Evolutionary conservation across 805 yeast genomes (phyloP).

Genomic region (Zygosaccharomyces rouxii): DNA sequence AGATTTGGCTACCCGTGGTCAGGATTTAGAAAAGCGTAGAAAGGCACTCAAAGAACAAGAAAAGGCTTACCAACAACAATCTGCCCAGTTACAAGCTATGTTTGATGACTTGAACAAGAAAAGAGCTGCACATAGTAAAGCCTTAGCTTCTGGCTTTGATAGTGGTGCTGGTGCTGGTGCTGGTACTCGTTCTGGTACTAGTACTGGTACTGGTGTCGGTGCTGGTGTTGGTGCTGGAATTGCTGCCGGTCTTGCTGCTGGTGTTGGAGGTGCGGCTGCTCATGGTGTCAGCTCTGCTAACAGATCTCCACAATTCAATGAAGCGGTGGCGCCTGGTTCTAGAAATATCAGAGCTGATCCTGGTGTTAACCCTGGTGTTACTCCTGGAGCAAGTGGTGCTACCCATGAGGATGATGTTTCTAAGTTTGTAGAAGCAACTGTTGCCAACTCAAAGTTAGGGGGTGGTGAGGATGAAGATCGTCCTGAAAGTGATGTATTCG

Average conservation of each 20-base stretch:
- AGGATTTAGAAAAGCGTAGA: slow-evolving; percentile 34
- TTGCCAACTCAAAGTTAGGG: slow-evolving; percentile 29
- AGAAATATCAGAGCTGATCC: slow-evolving; percentile 36
- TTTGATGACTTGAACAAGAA: slow-evolving; percentile 36
- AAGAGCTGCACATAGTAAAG: slow-evolving; percentile 37
- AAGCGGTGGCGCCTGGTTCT: slow-evolving; percentile 9
- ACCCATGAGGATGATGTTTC: slow-evolving; percentile 16
- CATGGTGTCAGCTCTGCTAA: slow-evolving; percentile 38
- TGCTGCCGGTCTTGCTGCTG: background rate
- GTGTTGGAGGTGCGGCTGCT: slow-evolving; percentile 36
- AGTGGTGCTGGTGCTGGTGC: slow-evolving; percentile 33
- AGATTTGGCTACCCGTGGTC: slow-evolving; percentile 33
- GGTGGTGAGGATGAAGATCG: slow-evolving; percentile 27
- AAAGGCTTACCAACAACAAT: slow-evolving; percentile 36
- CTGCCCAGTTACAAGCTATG: slow-evolving; percentile 34
- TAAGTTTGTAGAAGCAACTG: slow-evolving; percentile 29
- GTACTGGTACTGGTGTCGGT: slow-evolving; percentile 29
- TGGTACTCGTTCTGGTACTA: slow-evolving; percentile 27
- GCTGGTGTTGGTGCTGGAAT: slow-evolving; percentile 21
- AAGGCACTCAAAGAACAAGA: slow-evolving; percentile 38
- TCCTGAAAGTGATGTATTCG: slow-evolving; percentile 31
- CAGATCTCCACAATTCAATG: slow-evolving; percentile 38
- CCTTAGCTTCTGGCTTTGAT: slow-evolving; percentile 12
- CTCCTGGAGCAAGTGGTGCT: slow-evolving; percentile 12
- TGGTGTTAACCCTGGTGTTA: slow-evolving; percentile 30